Base-by-base conservation (phyloP, 495 filamentous ascomycete species). In the Xylaria acuta region DNA sequence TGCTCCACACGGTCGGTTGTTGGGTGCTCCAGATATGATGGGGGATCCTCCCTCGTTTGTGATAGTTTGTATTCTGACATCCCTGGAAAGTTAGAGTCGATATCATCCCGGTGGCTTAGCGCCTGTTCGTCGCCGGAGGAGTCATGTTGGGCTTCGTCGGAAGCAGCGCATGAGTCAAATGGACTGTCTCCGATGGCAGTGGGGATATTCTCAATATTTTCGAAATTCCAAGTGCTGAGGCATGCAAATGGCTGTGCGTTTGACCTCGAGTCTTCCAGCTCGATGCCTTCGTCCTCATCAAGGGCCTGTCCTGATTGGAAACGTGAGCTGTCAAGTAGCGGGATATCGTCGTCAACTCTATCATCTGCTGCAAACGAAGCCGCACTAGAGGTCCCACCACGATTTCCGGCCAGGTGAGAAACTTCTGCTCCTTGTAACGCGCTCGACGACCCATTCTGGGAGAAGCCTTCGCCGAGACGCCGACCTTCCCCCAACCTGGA, bases 401-500 rank as follows among this genome's bases (percentile, higher is more conserved):
- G 86, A 85, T 79, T 87, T 88, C 80, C 89, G 82, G 74, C 87
- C 86, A 81, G 91, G 91, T 79, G 91, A 93, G 82, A 86, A 89
- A 80, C 89, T 91, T 82, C 91, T 86, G 85, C 91, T 93, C 86
- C 89, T 87, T 83, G 85, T 88, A 86, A 92, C 86, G 88, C 90
- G 90, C 91, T 92, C 92, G 92, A 92, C 89, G 88, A 93, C 86
- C 91, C 92, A 93, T 85, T 89, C 85, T 81, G 92, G 91, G 90
- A 94, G 88, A 88, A 93, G 90, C 86, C 84, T 83, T 81, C 91
- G 90, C 85, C 93, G 91, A 94, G 92, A 86, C 90, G 91, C 90
- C 84, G 89, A 81, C 86, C 92, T 90, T 95, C 92, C 92, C 92
- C 93, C 91, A 89, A 88, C 66, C 86, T 85, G n/a, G 80, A 75